phyloP scores from a whole-genome alignment of 164 flowering plant species.

The Saururus chinensis region DNA sequence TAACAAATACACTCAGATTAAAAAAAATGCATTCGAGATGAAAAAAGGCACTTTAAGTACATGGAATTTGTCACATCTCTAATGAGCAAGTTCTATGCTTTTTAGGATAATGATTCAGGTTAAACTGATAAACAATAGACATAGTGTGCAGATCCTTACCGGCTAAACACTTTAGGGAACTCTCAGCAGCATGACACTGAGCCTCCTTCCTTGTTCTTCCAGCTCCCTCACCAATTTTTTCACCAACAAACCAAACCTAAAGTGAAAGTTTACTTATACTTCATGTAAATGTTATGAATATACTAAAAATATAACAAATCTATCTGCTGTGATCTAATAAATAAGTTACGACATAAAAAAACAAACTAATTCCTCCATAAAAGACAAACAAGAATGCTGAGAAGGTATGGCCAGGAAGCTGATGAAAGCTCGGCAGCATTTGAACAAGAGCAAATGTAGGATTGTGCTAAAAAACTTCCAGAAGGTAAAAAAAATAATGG shows the following conservation, averaged over 20 bases:
- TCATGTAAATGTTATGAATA: too few relatives aligned
- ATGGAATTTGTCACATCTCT: too few relatives aligned
- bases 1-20: too few relatives aligned
- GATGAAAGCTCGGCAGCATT: too few relatives aligned
- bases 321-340: too few relatives aligned
- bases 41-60: too few relatives aligned
- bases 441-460: not conserved
- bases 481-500: too few relatives aligned
- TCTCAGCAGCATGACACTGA: slow-evolving; percentile 68
- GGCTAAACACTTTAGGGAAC: slow-evolving; percentile 61
- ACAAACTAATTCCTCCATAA: not conserved
- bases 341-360: not conserved
- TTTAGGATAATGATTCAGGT: not conserved
- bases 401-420: not conserved
- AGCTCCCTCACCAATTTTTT: slow-evolving; percentile 75
- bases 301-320: too few relatives aligned
- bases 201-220: slow-evolving; percentile 88
- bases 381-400: not conserved
- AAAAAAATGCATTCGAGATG: too few relatives aligned
- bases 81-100: too few relatives aligned
- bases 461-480: not conserved
- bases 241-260: slow-evolving; percentile 83
- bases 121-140: not conserved
- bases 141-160: slow-evolving; percentile 24
- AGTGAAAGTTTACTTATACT: not conserved